These are phyloP conservation scores for Platismatia glauca DNA, from an alignment of 495 filamentous ascomycete genomes.

Conservation along the genomic window DNA sequence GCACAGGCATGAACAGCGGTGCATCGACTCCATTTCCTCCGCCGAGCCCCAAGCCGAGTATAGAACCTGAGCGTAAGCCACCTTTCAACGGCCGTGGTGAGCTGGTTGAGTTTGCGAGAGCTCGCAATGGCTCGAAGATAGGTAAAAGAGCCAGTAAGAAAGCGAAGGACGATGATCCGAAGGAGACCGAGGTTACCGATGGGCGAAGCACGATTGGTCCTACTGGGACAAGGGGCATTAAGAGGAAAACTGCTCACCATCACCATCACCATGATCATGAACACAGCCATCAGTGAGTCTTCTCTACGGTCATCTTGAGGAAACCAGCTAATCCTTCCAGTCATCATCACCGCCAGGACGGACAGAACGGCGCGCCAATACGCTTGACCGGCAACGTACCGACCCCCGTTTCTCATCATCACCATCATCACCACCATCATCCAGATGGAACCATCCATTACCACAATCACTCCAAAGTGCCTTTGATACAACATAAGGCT, in stretches of 20 bases:
- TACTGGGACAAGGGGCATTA: constrained; percentile 42
- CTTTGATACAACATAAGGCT: constrained; percentile 27
- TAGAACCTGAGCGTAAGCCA: constrained; percentile 24
- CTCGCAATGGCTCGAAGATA: constrained; percentile 44
- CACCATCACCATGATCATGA: constrained; percentile 43
- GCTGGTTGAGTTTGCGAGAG: constrained; percentile 32
- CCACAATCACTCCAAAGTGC: constrained; percentile 35
- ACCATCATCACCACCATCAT: constrained; percentile 50
- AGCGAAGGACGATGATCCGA: constrained; percentile 46
- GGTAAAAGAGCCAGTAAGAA: constrained; percentile 46
- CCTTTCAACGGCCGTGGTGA: constrained; percentile 23
- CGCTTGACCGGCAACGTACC: constrained; percentile 35
- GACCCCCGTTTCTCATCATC: constrained; percentile 30
- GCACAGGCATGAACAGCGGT: constrained; percentile 42
- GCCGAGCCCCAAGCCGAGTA: constrained; percentile 46
- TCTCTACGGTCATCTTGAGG: neutral
- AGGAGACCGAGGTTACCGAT: constrained; percentile 47
- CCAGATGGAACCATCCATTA: constrained; percentile 35
- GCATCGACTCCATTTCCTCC: constrained; percentile 46
- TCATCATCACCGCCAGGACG: constrained; percentile 69
- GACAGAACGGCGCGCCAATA: constrained; percentile 43
- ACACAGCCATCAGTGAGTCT: constrained; percentile 51
- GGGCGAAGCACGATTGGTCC: constrained; percentile 46
- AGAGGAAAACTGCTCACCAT: constrained; percentile 45
- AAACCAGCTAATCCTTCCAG: constrained; percentile 33